Conservation (phyloP, 2,329 filamentous ascomycete genomes). For the Davidsoniella australis region DNA sequence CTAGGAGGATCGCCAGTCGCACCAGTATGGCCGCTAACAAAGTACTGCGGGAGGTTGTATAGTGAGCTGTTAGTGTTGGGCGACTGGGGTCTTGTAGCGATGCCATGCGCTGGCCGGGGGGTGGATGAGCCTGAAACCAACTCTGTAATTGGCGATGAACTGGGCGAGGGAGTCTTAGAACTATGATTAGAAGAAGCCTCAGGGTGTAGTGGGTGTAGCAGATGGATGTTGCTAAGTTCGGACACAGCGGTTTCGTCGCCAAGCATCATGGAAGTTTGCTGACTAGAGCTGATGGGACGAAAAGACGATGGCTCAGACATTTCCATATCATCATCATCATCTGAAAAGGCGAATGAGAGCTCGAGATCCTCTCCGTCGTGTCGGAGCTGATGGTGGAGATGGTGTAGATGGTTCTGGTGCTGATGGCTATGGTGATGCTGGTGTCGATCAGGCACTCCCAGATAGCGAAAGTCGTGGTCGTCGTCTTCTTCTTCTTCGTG, state of each 20-base stretch:
- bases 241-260: constrained; percentile 10
- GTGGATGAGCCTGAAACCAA: constrained; percentile 10
- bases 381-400: not conserved
- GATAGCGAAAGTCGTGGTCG: not conserved
- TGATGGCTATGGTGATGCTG: constrained; percentile 1
- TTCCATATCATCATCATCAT: constrained; percentile 9
- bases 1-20: constrained; percentile 9
- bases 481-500: not conserved
- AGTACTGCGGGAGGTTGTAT: constrained; percentile 1
- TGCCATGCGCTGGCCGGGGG: constrained; percentile 1
- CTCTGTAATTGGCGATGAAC: not conserved
- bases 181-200: constrained; percentile 1
- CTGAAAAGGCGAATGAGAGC: constrained; percentile 11
- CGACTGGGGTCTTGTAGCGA: not conserved
- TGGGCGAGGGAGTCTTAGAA: not conserved
- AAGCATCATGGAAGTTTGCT: constrained; percentile 8
- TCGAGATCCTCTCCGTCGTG: not conserved
- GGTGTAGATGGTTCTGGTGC: not conserved
- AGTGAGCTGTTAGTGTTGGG: constrained; percentile 1
- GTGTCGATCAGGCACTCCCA: not conserved
- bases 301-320: constrained; percentile 9
- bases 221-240: constrained; percentile 1
- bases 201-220: too few relatives aligned
- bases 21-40: constrained; percentile 3
- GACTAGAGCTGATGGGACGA: constrained; percentile 7